Evolutionary conservation across 2,329 filamentous ascomycete genomes (phyloP).

Genomic region (Colletotrichum tanaceti): DNA sequence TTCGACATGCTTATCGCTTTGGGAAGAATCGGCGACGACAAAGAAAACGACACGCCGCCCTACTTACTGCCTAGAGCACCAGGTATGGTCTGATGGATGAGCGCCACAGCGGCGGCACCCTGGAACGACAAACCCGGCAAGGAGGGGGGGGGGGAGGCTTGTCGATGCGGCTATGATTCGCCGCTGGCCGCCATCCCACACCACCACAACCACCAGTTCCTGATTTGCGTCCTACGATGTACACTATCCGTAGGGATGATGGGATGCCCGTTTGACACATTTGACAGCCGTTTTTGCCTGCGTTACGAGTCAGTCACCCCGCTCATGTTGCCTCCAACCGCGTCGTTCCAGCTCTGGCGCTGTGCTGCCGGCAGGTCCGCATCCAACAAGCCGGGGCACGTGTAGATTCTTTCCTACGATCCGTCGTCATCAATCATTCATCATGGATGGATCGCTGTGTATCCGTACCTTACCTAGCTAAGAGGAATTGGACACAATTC

Average conservation of each 20-base stretch:
- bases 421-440: no score
- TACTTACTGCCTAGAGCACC: not conserved
- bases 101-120: not conserved
- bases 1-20: not conserved
- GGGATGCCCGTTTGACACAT: conserved; percentile 13
- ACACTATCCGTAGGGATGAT: no score
- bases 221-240: no score
- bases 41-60: not conserved
- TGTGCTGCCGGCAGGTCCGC: no score
- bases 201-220: not conserved
- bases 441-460: no score
- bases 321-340: no score
- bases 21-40: not conserved
- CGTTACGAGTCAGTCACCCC: no score
- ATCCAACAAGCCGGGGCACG: no score
- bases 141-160: not conserved
- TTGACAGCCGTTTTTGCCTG: not conserved
- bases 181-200: not conserved
- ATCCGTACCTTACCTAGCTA: no score
- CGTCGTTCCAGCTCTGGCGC: no score
- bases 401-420: not conserved
- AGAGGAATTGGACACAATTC: not conserved
- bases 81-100: conserved; percentile 13
- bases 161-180: conserved; percentile 13
- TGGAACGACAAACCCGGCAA: not conserved